These are phyloP conservation scores for Mycena filopes DNA, from an alignment of 768 basidiomycete genomes.

Conservation along the genomic window DNA sequence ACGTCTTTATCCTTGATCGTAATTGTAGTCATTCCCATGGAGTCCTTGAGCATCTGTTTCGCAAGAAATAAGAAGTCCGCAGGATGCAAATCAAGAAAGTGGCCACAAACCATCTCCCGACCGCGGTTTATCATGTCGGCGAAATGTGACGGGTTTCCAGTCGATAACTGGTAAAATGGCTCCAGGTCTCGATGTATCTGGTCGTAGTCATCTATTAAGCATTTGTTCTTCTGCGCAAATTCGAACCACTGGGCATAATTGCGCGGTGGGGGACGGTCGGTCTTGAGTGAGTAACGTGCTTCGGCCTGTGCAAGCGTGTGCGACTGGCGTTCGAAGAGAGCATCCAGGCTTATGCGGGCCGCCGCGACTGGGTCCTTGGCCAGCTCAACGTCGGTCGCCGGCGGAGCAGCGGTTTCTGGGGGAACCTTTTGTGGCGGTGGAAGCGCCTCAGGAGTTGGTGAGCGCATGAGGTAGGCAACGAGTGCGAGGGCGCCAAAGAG, in stretches of 20 bases:
- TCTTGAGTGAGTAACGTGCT: slow-evolving; percentile 34
- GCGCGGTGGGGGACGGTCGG: slow-evolving; percentile 25
- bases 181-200: slow-evolving; percentile 32
- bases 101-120: slow-evolving; percentile 13
- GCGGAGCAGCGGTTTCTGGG: background rate
- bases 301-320: slow-evolving; percentile 28
- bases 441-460: background rate
- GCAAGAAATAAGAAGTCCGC: background rate
- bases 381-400: background rate
- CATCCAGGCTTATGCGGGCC: slow-evolving; percentile 14
- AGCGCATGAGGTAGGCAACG: slow-evolving; percentile 25
- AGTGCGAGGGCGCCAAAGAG: slow-evolving; percentile 25
- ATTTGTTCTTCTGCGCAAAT: slow-evolving; percentile 25
- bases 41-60: slow-evolving; percentile 23
- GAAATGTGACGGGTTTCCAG: slow-evolving; percentile 27
- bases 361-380: slow-evolving; percentile 18
- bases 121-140: slow-evolving; percentile 27
- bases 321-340: slow-evolving; percentile 27
- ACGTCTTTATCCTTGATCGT: slow-evolving; percentile 27
- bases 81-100: background rate
- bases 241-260: slow-evolving; percentile 34
- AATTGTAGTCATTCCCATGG: slow-evolving; percentile 31
- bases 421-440: background rate
- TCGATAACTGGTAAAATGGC: slow-evolving; percentile 31
- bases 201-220: slow-evolving; percentile 35